Evolutionary conservation across 2,329 filamentous ascomycete genomes (phyloP).

Genomic region (Colletotrichum australisinense): DNA sequence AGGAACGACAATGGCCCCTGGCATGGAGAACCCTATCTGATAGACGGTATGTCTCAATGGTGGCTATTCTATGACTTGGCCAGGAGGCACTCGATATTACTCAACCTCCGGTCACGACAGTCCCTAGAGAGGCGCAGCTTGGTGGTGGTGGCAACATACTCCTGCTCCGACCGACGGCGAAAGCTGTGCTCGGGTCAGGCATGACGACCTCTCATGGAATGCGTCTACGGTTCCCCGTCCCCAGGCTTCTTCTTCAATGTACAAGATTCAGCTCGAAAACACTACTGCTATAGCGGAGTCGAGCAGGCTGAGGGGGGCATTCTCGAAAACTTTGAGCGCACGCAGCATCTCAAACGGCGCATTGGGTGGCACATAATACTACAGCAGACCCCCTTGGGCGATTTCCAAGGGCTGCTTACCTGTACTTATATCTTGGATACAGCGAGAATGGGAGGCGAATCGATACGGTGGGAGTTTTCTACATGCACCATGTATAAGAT

Average conservation of each 20-base stretch:
- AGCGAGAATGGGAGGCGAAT: neutral
- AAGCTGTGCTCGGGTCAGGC: neutral
- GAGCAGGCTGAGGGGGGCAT: neutral
- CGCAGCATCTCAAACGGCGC: neutral
- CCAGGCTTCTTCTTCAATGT: neutral
- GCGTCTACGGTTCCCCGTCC: too few relatives aligned
- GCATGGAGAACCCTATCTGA: constrained; percentile 59
- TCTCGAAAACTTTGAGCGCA: neutral
- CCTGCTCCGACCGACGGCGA: neutral
- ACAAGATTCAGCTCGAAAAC: neutral
- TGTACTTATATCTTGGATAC: constrained; percentile 33
- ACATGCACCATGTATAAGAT: neutral
- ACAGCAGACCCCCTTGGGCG: neutral
- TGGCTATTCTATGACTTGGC: neutral
- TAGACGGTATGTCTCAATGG: neutral
- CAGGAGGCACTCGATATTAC: neutral
- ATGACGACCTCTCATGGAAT: neutral
- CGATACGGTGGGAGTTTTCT: neutral
- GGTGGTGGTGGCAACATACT: neutral
- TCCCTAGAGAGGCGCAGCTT: neutral
- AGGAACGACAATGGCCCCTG: constrained; percentile 40
- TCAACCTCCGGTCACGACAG: neutral
- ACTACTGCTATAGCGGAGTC: neutral
- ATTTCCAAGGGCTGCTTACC: neutral
- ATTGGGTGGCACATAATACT: neutral